Conservation (phyloP, 306 rosid species). For the Vicia villosa region DNA sequence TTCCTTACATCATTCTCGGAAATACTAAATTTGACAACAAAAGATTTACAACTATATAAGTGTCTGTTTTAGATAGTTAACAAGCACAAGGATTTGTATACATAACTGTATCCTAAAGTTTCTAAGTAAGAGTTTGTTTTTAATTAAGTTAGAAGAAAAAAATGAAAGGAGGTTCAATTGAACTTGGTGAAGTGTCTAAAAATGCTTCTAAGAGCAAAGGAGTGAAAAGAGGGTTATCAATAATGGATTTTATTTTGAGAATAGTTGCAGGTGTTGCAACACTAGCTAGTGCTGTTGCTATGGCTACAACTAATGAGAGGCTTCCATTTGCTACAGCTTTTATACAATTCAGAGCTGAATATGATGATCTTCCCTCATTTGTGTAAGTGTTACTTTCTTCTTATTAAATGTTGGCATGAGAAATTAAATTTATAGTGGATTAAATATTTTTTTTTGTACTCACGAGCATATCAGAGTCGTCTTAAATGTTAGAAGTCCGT, state of each 20-base stretch:
- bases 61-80: not conserved
- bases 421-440: not conserved
- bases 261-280: slow-evolving; percentile 46
- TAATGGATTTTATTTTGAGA: slow-evolving; percentile 52
- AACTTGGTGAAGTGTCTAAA: slow-evolving; percentile 35
- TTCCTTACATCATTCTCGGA: not conserved
- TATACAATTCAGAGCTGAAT: slow-evolving; percentile 49
- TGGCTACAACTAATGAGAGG: slow-evolving; percentile 47
- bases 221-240: slow-evolving; percentile 44
- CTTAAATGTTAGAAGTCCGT: no score
- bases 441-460: not conserved
- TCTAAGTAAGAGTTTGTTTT: not conserved
- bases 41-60: slow-evolving; percentile 27
- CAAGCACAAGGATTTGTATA: not conserved
- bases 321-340: slow-evolving; percentile 51
- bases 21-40: not conserved
- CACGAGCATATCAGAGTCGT: no score
- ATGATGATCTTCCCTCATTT: slow-evolving; percentile 57
- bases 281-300: slow-evolving; percentile 42
- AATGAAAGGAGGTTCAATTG: slow-evolving; percentile 36
- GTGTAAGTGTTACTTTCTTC: slow-evolving; percentile 41
- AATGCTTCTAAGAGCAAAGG: slow-evolving; percentile 29
- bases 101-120: not conserved
- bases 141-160: not conserved
- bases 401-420: not conserved